Evolutionary conservation across 176 grass and related monocot genomes (phyloP).

Genomic region (Juncus inflexus): DNA sequence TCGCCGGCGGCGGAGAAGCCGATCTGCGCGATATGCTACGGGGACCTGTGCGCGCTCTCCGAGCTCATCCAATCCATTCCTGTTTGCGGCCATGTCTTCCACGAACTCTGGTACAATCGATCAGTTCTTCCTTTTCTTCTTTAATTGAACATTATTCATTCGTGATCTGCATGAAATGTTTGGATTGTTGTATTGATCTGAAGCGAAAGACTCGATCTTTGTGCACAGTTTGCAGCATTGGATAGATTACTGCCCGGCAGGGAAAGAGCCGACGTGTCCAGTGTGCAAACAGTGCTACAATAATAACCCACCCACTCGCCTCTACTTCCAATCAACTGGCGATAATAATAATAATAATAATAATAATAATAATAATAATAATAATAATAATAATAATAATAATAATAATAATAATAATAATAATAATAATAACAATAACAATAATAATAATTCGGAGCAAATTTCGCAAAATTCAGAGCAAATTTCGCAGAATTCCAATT

Average conservation of each 20-base stretch:
- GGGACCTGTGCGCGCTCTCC: constrained; percentile 59
- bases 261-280: constrained; percentile 78
- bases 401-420: too few species aligned
- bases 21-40: constrained; percentile 95
- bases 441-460: constrained; percentile 20
- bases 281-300: constrained; percentile 76
- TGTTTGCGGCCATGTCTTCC: constrained; percentile 94
- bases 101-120: constrained; percentile 67
- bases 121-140: not conserved
- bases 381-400: not conserved
- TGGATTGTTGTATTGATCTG: not conserved
- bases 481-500: constrained; percentile 32
- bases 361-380: not conserved
- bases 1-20: constrained; percentile 43
- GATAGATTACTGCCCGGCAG: constrained; percentile 76
- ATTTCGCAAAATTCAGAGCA: constrained; percentile 37
- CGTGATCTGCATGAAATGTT: not conserved
- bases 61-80: constrained; percentile 75
- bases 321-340: constrained; percentile 79
- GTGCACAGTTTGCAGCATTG: constrained; percentile 72
- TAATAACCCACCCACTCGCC: constrained; percentile 50
- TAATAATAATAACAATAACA: too few species aligned
- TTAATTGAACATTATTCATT: not conserved
- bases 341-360: not conserved
- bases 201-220: not conserved